Evolutionary conservation across 108 stramenopile species (phyloP).

Genomic region (Skeletonema tropicum): DNA sequence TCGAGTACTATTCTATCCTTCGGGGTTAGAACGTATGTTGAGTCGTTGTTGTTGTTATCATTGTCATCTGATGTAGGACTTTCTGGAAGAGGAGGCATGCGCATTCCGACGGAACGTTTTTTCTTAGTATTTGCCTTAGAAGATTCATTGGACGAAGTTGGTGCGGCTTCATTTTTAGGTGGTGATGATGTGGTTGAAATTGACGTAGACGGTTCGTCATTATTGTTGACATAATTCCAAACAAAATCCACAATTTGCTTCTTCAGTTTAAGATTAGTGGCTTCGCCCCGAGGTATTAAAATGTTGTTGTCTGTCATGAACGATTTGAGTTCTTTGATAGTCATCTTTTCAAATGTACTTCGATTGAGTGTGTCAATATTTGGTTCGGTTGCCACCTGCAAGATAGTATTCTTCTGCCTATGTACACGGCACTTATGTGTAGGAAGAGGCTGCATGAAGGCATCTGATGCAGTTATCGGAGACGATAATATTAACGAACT

Average conservation of each 20-base stretch:
- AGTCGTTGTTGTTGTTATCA: neutral
- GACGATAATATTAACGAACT: neutral
- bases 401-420: neutral
- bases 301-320: constrained; percentile 48
- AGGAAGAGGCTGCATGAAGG: neutral
- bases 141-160: neutral
- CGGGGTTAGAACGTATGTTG: constrained; percentile 28
- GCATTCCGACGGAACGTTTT: constrained; percentile 7
- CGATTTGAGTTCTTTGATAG: constrained; percentile 65
- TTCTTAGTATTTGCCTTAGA: neutral
- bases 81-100: constrained; percentile 18
- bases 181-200: neutral
- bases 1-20: constrained; percentile 64
- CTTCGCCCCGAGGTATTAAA: constrained; percentile 37
- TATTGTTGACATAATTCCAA: constrained; percentile 11
- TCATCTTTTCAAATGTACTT: constrained; percentile 60
- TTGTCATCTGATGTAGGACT: neutral
- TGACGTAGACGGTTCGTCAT: neutral
- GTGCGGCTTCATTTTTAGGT: too few species aligned
- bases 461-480: neutral
- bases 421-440: neutral
- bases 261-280: constrained; percentile 61
- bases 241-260: constrained; percentile 67
- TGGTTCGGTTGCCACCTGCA: constrained; percentile 2
- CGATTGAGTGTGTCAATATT: constrained; percentile 8